Percentiles rank a stretch among this genome's conserved stretches.
Evolutionary conservation across 1,284 basidiomycete genomes (phyloP).

Genomic region (Cutaneotrichosporon sp.): DNA sequence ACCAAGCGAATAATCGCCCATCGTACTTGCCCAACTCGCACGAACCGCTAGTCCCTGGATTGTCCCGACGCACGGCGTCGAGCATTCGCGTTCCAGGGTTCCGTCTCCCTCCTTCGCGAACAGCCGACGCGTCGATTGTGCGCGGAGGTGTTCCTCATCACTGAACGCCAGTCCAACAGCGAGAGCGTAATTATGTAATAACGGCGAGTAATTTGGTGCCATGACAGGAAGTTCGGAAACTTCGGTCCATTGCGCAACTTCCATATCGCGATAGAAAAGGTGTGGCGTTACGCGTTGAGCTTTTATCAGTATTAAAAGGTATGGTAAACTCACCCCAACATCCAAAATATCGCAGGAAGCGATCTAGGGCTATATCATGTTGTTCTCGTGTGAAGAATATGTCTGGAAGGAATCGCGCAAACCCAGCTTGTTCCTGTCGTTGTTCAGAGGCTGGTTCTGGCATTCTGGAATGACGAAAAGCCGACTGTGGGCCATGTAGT

Average conservation of each 20-base stretch:
- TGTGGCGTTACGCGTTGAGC: slow-evolving; percentile 22
- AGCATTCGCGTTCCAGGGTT: slow-evolving; percentile 61
- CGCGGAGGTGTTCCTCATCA: slow-evolving; percentile 58
- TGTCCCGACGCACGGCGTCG: slow-evolving; percentile 61
- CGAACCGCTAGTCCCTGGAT: slow-evolving; percentile 63
- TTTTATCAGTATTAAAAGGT: slow-evolving; percentile 8
- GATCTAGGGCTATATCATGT: slow-evolving; percentile 31
- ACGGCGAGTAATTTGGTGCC: slow-evolving; percentile 65
- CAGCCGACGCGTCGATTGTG: slow-evolving; percentile 55
- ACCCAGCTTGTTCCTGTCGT: slow-evolving; percentile 11
- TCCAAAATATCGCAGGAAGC: slow-evolving; percentile 38
- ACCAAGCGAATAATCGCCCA: slow-evolving; percentile 34
- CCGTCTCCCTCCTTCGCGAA: slow-evolving; percentile 62
- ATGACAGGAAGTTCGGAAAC: slow-evolving; percentile 35
- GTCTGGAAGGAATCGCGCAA: slow-evolving; percentile 18
- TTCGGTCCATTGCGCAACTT: slow-evolving; percentile 25
- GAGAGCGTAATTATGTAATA: slow-evolving; percentile 67
- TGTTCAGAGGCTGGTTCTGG: slow-evolving; percentile 9
- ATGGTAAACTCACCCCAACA: slow-evolving; percentile 25
- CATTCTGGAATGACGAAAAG: slow-evolving; percentile 15
- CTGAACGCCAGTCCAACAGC: slow-evolving; percentile 63
- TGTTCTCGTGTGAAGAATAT: slow-evolving; percentile 27
- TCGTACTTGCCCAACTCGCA: slow-evolving; percentile 61
- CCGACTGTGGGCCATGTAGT: slow-evolving; percentile 23
- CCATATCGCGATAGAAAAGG: slow-evolving; percentile 29